These are phyloP conservation scores for Pisolithus sp. DNA, from an alignment of 768 basidiomycete genomes.

Conservation along the genomic window DNA sequence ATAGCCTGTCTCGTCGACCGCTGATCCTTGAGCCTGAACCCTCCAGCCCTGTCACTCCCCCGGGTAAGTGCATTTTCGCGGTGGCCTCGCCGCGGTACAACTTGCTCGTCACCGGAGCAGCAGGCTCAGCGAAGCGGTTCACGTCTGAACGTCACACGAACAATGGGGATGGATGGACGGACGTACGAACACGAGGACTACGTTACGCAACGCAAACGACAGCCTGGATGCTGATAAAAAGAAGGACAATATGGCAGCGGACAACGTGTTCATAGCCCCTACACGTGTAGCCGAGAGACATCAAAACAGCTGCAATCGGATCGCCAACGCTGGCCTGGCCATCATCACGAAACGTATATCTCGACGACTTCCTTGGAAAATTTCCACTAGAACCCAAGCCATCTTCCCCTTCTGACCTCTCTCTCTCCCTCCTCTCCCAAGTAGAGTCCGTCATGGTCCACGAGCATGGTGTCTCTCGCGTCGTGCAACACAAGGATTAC, in stretches of 20 bases:
- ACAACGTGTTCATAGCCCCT: constrained; percentile 20
- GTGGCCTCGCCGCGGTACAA: no score
- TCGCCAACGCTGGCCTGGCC: constrained; percentile 23
- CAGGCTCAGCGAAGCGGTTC: no score
- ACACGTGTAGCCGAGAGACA: constrained; percentile 29
- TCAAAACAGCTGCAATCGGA: constrained; percentile 7
- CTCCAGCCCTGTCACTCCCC: no score
- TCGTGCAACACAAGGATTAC: constrained; percentile 37
- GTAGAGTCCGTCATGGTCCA: constrained; percentile 19
- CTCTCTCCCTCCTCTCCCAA: constrained; percentile 25
- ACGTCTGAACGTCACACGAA: no score
- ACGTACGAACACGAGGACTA: constrained; percentile 5
- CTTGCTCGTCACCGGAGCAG: no score
- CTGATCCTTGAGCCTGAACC: no score
- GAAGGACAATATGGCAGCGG: constrained; percentile 11
- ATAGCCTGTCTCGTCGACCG: no score
- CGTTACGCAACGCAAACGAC: constrained; percentile 24
- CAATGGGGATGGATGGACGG: no score
- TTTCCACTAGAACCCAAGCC: constrained; percentile 27
- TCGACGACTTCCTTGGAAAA: constrained; percentile 29
- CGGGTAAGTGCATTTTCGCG: no score
- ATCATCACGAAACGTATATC: constrained; percentile 26
- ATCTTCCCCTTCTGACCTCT: constrained; percentile 18
- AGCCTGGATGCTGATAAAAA: constrained; percentile 5
- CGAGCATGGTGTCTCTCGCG: constrained; percentile 25